Evolutionary conservation across 257 asterid genomes (phyloP).

Genomic region (Anisodus tanguticus): DNA sequence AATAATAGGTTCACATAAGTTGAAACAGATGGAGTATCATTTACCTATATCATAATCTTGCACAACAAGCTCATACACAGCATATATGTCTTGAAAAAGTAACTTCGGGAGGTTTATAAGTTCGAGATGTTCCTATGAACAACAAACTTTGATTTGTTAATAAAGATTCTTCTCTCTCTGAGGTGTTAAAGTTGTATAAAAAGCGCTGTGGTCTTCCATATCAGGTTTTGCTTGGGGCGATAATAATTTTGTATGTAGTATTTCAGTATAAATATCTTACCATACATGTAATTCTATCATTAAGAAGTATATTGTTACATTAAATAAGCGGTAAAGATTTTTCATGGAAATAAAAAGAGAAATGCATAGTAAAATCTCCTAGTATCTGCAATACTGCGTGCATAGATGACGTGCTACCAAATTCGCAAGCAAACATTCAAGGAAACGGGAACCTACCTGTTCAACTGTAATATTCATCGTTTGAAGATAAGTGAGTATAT

Average conservation of each 20-base stretch:
- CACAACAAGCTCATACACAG: not conserved
- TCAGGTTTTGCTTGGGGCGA: no score
- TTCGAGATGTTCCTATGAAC: not conserved
- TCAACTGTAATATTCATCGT: constrained; percentile 80
- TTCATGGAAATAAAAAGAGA: not conserved
- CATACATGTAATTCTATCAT: not conserved
- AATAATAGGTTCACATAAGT: no score
- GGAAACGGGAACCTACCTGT: constrained; percentile 55
- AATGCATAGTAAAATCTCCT: not conserved
- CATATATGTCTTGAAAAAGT: not conserved
- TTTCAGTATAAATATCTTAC: not conserved
- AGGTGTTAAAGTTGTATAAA: not conserved
- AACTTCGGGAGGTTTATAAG: not conserved
- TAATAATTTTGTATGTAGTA: not conserved
- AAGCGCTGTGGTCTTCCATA: not conserved
- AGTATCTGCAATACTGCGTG: not conserved
- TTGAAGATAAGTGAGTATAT: constrained; percentile 62
- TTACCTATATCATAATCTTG: not conserved
- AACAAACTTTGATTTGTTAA: not conserved
- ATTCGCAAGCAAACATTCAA: not conserved
- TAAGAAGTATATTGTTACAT: not conserved
- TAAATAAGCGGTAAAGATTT: not conserved
- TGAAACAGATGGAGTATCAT: no score
- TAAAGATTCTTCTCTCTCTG: not conserved
- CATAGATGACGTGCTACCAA: not conserved